Evolutionary conservation across 108 stramenopile species (phyloP), one percentile per base, ranked within the genome.

Genomic region (Parietichytrium sp.): DNA sequence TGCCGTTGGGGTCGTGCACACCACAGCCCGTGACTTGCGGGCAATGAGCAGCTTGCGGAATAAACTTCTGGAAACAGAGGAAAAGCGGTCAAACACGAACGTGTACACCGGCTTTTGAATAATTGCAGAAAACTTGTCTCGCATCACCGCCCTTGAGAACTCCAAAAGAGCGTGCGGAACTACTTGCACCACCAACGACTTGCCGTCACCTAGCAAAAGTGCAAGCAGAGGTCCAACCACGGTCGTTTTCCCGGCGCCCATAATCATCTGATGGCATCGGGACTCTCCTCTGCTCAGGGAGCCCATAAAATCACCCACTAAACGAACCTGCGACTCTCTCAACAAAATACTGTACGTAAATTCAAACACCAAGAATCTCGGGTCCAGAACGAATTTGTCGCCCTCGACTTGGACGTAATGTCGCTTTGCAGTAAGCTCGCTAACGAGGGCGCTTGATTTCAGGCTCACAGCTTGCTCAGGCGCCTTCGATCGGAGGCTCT

Each of bases 201-300:
- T 23, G 25, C 86, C 86, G 33, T 87, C 86, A 6, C 84, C 84
- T 7, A 87, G 55, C 1, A 83, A 3, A 20, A 83, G 51, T 0
- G 82, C 84, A 13, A 87, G 61, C 4, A 83, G 23, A 33, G 86
- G 86, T 3, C 42, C 82, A 8, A 87, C 54, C 18, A 87, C 86
- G 15, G 55, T 84, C 20, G 86, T 85, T 36, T 87, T 87, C 0
- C 86, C 86, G 27, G 51, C 51, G 10, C 86, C 86, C 86, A 87
- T 87, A 27, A 85, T 84, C 86, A 85, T 84, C 51, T 84, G 82
- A 49, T 79, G 20, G 42, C 84, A 49, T n/a, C 30, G 7, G 10
- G 81, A 82, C 15, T 51, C 20, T 3, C 49, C 72, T 0, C 4
- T n/a, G 12, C 12, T 8, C 50, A 81, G 18, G 13, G 81, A 47